Evolutionary conservation across 495 filamentous ascomycete genomes (phyloP), one percentile per base, ranked within the genome.

Genomic region (Annulohypoxylon bovei): DNA sequence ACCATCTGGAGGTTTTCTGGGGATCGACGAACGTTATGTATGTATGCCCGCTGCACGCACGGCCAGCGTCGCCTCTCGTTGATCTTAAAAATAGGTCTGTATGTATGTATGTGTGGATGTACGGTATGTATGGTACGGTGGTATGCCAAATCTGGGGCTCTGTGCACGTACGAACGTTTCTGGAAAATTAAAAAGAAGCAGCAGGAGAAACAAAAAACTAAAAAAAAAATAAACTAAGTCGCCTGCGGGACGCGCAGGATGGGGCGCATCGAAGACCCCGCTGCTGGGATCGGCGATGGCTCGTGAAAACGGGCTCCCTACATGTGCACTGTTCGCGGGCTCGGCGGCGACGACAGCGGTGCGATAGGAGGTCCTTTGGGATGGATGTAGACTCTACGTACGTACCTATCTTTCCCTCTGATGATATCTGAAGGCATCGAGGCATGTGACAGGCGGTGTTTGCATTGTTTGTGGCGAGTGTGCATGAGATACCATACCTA

Each of bases 1-100:
- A 27, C 35, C 65, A 64, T 69, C 67, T 64, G 66, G 57, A 52
- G 50, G n/a, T n/a, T n/a, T n/a, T 54, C 32, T 30, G 52, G 69
- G 68, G 58, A 70, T 27, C 58, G 60, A 65, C 47, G 47, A 37
- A 52, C 8, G 22, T 39, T n/a, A n/a, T 20, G 23, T 49, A 27
- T 25, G 44, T 20, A 42, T 42, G 39, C 14, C 5, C 39, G 39
- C 16, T 42, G 39, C 39, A 7, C 6, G 32, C 32, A 33, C 9
- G 32, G 32, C n/a, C n/a, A 9, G 32, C 32, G 32, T 27, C 8
- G 39, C 8, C 44, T 49, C 16, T 16, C 12, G 39, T 6, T 42
- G 39, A 42, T 42, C 39, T 42, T 42, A 42, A 42, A 42, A 42
- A 42, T 42, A 42, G 37, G 37, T 16, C 37, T n/a, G n/a, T n/a